These are phyloP conservation scores for Gaeumannomyces tritici DNA, from an alignment of 2,329 filamentous ascomycete species.

Conservation along the genomic window DNA sequence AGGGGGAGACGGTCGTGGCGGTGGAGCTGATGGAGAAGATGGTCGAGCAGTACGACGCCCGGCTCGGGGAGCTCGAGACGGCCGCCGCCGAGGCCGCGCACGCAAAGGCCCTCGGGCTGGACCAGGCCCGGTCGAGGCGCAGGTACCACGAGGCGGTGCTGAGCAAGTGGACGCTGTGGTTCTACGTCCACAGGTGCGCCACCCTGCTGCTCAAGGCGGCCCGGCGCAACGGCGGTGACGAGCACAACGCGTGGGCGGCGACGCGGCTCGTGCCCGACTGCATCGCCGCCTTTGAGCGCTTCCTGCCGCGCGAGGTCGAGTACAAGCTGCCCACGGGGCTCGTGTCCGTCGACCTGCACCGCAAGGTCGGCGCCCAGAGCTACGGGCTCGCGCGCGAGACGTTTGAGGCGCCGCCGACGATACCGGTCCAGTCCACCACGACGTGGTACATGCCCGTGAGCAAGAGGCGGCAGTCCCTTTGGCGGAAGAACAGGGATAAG, in stretches of 20 bases:
- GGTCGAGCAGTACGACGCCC: conserved; percentile 16
- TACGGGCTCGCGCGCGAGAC: not conserved
- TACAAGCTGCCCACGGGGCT: conserved; percentile 27
- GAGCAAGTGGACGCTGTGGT: conserved; percentile 21
- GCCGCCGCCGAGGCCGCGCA: conserved; percentile 15
- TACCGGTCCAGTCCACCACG: not conserved
- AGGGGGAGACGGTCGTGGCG: conserved; percentile 7
- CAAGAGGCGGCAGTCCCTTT: not conserved
- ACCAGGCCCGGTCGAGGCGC: conserved; percentile 6
- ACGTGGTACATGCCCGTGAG: not conserved
- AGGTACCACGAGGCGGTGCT: conserved; percentile 16
- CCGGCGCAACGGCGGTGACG: conserved; percentile 4
- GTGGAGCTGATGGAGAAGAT: conserved; percentile 18
- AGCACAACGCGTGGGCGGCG: conserved; percentile 7
- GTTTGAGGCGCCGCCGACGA: not conserved
- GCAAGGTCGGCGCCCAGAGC: not conserved
- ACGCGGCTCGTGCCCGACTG: conserved; percentile 26
- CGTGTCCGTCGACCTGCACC: conserved; percentile 23
- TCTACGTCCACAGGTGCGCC: conserved; percentile 18
- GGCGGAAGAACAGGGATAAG: not conserved
- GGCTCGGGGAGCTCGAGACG: conserved; percentile 11
- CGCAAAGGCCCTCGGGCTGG: conserved; percentile 14
- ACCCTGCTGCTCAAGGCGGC: conserved; percentile 12
- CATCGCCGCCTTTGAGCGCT: conserved; percentile 36
- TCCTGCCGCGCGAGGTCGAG: conserved; percentile 26